Base-by-base conservation (phyloP, 2,329 filamentous ascomycete genomes). In the Trichoderma atroviride region DNA sequence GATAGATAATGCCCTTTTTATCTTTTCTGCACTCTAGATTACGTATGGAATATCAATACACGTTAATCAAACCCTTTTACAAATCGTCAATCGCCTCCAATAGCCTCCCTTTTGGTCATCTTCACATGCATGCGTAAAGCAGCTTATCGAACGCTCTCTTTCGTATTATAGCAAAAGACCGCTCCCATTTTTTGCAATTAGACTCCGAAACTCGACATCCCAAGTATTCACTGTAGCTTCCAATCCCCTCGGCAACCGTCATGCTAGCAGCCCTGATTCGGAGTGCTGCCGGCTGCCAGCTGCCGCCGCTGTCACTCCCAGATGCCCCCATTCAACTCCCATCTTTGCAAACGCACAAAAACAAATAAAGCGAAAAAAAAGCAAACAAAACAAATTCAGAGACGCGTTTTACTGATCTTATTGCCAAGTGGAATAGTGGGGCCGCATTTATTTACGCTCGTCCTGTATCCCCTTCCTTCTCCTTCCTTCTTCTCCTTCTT, bases 381-480 rank as follows among this genome's bases (percentile, higher is more conserved):
- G 19, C 19, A 55, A 43, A 33, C 2, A 19, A 43, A 57, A 31
- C n/a, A 67, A 40, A 27, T 33, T 57, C 9, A n/a, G n/a, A 33
- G 64, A 59, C 64, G 64, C 58, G 57, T 62, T 57, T 43, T 63
- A 63, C 66, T 69, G 66, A 69, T 69, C 62, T 22, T 29, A 57
- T 50, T 29, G 2, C 37, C 13, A 37, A 22, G 14, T 24, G 13
- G 6, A 63, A 63, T 63, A 63, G 58, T 69, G 66, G 66, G 52
- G 37, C 66, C 31, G 37, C 40, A 22, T n/a, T 22, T 63, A 63
- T 69, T 69, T 63, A 69, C 52, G 24, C 62, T 35, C 27, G 3
- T 62, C 24, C 31, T 67, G 24, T 43, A 13, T 31, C 47, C 33
- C 57, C 13, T 55, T 56, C 57, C 14, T 55, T 24, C 27, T n/a